A percentile compares a stretch with the other conserved stretches of the same genome.
Evolutionary conservation across 805 yeast species (phyloP).

Genomic region (Wickerhamomyces canadensis): DNA sequence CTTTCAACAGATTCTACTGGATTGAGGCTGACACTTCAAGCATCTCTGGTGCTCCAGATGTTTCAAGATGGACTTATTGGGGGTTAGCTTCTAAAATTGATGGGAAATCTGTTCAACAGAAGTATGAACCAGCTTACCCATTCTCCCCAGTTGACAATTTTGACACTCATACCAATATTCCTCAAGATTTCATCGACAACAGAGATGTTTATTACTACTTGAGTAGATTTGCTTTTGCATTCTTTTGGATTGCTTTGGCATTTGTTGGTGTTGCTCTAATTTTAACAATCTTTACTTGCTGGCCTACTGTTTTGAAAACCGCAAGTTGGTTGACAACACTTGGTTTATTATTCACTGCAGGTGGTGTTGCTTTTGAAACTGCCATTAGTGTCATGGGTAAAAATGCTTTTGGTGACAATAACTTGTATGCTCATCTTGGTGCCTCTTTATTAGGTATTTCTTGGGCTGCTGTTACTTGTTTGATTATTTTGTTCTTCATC

Average conservation of each 20-base stretch:
- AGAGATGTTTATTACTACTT: constrained; percentile 58
- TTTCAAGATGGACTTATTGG: constrained; percentile 82
- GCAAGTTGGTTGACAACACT: constrained; percentile 45
- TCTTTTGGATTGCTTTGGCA: constrained; percentile 52
- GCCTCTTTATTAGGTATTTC: constrained; percentile 52
- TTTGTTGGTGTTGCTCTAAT: constrained; percentile 61
- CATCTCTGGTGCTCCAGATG: constrained; percentile 41
- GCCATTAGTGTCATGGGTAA: constrained; percentile 75
- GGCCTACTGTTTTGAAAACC: constrained; percentile 48
- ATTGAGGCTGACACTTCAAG: constrained; percentile 59
- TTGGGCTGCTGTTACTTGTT: constrained; percentile 64
- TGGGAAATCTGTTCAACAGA: constrained; percentile 29
- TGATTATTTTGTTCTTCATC: constrained; percentile 44
- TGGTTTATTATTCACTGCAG: constrained; percentile 49
- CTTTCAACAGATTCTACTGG: constrained; percentile 67
- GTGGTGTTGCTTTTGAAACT: constrained; percentile 67
- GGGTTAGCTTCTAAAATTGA: constrained; percentile 51
- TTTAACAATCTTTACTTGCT: constrained; percentile 47
- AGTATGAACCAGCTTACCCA: constrained; percentile 62
- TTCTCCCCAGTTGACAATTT: constrained; percentile 74
- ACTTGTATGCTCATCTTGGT: constrained; percentile 45
- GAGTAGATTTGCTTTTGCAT: constrained; percentile 61
- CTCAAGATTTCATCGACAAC: constrained; percentile 44
- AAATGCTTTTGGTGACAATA: constrained; percentile 53
- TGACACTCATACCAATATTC: constrained; percentile 45